Percentiles rank a stretch among this genome's conserved stretches.
Evolutionary conservation across 352 stramenopile genomes (phyloP).

Genomic region (Globisporangium orthogonon): DNA sequence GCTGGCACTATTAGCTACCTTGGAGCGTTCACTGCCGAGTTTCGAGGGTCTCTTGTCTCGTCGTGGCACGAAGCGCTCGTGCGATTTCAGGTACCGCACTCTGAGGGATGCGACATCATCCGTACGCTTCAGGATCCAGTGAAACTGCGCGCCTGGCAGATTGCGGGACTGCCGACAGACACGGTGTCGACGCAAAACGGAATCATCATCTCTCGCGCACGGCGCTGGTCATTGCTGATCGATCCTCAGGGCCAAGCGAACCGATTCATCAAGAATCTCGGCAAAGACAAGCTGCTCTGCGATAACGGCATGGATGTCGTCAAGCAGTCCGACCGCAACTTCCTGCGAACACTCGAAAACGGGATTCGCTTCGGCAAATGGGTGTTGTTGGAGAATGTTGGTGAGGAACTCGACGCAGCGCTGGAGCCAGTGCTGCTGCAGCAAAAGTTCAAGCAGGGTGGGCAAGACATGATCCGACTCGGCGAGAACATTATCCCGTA

Average conservation of each 20-base stretch:
- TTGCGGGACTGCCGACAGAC: conserved; percentile 81
- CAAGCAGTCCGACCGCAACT: conserved; percentile 86
- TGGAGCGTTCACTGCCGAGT: conserved; percentile 84
- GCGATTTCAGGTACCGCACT: conserved; percentile 62
- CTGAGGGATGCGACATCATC: conserved; percentile 81
- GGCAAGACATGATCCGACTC: conserved; percentile 89
- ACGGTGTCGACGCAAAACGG: conserved; percentile 93
- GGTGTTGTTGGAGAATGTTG: conserved; percentile 88
- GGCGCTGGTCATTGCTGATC: conserved; percentile 87
- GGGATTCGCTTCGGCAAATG: conserved; percentile 89
- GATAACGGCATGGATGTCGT: conserved; percentile 91
- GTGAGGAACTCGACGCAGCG: conserved; percentile 86
- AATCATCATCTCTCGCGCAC: conserved; percentile 84
- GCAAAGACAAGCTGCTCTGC: conserved; percentile 75
- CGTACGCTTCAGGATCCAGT: conserved; percentile 83
- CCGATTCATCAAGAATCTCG: conserved; percentile 88
- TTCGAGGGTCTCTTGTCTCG: conserved; percentile 59
- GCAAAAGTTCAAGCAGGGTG: conserved; percentile 91
- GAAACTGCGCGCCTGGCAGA: conserved; percentile 86
- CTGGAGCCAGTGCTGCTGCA: conserved; percentile 88
- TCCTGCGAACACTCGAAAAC: conserved; percentile 86
- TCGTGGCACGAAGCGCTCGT: conserved; percentile 64
- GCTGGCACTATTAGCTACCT: conserved; percentile 86
- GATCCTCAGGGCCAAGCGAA: conserved; percentile 91
- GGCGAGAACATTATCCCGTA: conserved; percentile 91